Evolutionary conservation across 345 rosid genomes (phyloP).

Genomic region (Lagerstroemia speciosa): DNA sequence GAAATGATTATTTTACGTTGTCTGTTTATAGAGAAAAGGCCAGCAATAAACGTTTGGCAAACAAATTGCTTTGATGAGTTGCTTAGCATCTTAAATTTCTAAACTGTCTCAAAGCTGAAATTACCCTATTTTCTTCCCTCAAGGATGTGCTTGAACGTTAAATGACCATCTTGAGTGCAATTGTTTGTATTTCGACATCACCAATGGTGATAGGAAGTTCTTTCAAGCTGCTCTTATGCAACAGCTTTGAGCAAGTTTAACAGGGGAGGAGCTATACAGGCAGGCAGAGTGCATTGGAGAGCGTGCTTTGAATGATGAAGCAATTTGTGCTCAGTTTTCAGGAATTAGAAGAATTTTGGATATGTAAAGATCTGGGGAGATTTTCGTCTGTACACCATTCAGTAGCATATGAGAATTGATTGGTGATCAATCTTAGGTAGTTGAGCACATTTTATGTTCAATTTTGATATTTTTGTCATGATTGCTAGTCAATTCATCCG

Average conservation of each 20-base stretch:
- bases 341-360: background rate
- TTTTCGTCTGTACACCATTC: background rate
- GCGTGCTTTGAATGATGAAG: no score
- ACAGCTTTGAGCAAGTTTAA: background rate
- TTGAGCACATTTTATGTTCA: no score
- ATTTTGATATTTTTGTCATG: no score
- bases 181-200: background rate
- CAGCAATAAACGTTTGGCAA: background rate
- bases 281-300: background rate
- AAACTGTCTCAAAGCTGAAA: background rate
- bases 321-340: no score
- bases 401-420: no score
- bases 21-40: background rate
- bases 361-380: background rate
- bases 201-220: background rate
- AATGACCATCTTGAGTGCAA: background rate
- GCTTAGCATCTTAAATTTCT: background rate
- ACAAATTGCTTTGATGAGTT: background rate
- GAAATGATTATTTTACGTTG: background rate
- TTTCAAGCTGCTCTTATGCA: no score
- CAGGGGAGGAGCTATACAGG: background rate
- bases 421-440: no score
- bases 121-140: background rate
- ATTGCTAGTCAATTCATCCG: no score
- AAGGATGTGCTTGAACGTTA: background rate